A percentile compares a stretch with the other conserved stretches of the same genome.
Evolutionary conservation across 2,329 filamentous ascomycete genomes (phyloP).

Genomic region (Botrytis fragariae): DNA sequence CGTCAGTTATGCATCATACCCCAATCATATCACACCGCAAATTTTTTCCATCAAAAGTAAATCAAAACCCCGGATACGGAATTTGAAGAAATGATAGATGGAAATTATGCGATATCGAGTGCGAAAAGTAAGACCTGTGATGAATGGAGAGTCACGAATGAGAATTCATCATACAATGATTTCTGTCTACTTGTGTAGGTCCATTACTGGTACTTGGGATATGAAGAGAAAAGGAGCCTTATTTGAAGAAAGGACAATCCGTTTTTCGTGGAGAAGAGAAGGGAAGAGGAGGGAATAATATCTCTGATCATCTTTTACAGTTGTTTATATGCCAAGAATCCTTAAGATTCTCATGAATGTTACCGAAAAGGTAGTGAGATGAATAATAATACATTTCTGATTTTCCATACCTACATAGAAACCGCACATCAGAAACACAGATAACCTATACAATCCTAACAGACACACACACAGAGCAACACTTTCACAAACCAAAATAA

Average conservation of each 20-base stretch:
- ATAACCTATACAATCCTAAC: no score
- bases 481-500: neutral
- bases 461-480: neutral
- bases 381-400: neutral
- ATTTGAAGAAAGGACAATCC: no score
- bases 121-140: no score
- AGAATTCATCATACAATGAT: neutral
- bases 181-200: neutral
- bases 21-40: no score
- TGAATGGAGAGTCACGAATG: neutral
- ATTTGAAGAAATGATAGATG: neutral
- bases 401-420: no score
- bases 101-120: neutral
- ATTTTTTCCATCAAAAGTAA: neutral
- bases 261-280: no score
- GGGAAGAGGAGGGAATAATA: neutral
- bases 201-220: no score
- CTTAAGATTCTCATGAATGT: no score
- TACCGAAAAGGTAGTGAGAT: no score
- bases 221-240: neutral
- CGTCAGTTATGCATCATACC: neutral
- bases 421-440: no score
- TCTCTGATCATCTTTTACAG: no score
- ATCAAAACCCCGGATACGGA: neutral
- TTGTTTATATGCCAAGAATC: no score